phyloP scores from a whole-genome alignment of 257 asterid species.

The Nicotiana obtusifolia region DNA sequence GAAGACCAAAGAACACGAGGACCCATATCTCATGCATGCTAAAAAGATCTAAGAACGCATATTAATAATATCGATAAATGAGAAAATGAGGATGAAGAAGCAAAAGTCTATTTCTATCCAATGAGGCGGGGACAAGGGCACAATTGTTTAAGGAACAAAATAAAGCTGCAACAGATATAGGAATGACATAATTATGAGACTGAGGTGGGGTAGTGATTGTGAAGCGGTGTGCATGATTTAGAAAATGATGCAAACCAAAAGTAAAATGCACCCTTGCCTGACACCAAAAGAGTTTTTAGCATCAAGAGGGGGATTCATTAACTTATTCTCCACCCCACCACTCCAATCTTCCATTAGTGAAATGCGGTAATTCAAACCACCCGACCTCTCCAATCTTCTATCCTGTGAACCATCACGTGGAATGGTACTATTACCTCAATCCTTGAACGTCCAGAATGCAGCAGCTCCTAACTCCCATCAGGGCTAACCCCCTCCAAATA shows the following conservation, averaged over 20 bases:
- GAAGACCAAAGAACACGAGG: too few species aligned
- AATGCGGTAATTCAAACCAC: too few species aligned
- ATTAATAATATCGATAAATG: too few species aligned
- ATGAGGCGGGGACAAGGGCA: background rate
- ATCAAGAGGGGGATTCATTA: background rate
- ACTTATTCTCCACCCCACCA: too few species aligned
- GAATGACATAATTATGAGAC: background rate
- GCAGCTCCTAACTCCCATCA: background rate
- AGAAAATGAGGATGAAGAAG: background rate
- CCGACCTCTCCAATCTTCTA: too few species aligned
- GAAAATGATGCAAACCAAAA: background rate
- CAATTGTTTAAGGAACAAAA: background rate
- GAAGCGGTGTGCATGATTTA: background rate
- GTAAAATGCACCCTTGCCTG: background rate
- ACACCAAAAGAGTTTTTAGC: background rate
- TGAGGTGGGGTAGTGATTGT: background rate
- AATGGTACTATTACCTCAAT: too few species aligned
- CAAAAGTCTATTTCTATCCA: background rate
- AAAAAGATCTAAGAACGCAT: too few species aligned
- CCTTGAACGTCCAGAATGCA: background rate
- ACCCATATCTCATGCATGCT: too few species aligned
- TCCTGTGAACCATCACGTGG: too few species aligned
- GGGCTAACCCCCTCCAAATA: background rate
- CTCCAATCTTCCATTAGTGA: too few species aligned
- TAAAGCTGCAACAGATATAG: background rate